phyloP scores from a whole-genome alignment of 2,329 filamentous ascomycete species.

The Didymella pinodella region DNA sequence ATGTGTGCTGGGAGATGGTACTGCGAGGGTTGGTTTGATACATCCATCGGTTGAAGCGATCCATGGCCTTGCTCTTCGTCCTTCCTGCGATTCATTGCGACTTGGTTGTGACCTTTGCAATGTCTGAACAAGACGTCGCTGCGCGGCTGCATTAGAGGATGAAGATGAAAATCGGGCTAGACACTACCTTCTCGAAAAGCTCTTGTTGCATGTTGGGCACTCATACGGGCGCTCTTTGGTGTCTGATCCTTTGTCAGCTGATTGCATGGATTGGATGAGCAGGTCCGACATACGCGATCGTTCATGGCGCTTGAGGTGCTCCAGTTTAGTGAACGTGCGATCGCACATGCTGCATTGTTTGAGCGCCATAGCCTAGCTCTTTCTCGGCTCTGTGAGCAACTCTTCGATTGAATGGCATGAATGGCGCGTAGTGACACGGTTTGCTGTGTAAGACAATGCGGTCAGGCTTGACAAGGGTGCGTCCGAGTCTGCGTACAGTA shows the following conservation, averaged over 20 bases:
- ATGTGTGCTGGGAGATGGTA: constrained; percentile 16
- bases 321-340: constrained; percentile 63
- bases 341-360: constrained; percentile 58
- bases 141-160: constrained; percentile 31
- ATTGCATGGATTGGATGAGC: constrained; percentile 2
- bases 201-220: constrained; percentile 62
- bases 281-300: constrained; percentile 58
- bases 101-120: constrained; percentile 60
- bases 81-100: constrained; percentile 48
- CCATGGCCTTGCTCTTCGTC: constrained; percentile 38
- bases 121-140: constrained; percentile 62
- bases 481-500: constrained; percentile 14
- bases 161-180: constrained; percentile 22
- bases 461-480: constrained; percentile 17
- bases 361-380: constrained; percentile 42
- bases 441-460: constrained; percentile 13
- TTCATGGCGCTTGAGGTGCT: constrained; percentile 64
- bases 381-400: constrained; percentile 21
- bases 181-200: constrained; percentile 62
- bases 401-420: constrained; percentile 19
- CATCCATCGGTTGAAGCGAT: constrained; percentile 33
- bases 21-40: constrained; percentile 29
- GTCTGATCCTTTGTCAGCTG: constrained; percentile 51
- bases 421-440: constrained; percentile 23
- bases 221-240: constrained; percentile 64